Evolutionary conservation across 495 filamentous ascomycete species (phyloP), one percentile per base, ranked within the genome.

Genomic region (Lepidopterella palustris): DNA sequence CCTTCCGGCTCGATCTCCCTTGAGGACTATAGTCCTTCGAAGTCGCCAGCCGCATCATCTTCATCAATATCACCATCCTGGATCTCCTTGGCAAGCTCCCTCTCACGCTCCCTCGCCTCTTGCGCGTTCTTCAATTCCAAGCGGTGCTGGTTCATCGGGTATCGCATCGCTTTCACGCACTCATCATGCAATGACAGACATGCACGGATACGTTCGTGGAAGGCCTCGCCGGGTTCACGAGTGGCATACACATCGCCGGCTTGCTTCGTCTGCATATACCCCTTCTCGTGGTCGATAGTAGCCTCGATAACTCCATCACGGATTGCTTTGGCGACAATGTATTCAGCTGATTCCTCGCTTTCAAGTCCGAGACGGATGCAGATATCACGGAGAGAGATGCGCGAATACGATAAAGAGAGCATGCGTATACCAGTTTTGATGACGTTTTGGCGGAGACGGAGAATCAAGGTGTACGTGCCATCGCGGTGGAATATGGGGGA

Each of bases 381-480:
- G 62, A 98, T 98, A 69, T 98, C 93, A 54, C 93, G 84, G 47
- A 98, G 81, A n/a, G 91, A 96, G 70, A 98, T 98, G 58, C 91
- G 86, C 53, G 92, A 95, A 76, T 98, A 98, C 53, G 90, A 93
- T 68, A 98, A 78, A 27, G 92, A 96, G 85, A 98, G 96, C 89
- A 96, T 97, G 61, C 93, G 89, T 64, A 98, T 93, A 65, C 93
- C 93, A 31, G 93, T 98, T 78, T 96, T 96, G 83, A 98, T 97
- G 72, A 98, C 93, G 74, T 97, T 97, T 72, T 98, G 93, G 53
- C 93, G 84, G 39, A 98, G 79, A 48, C 93, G 90, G 60, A 97
- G 81, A 70, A 97, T 92, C 52, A 98, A 80, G 6, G 91, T 96
- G 74, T 97, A 97, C 20, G 92, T 97, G 55, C 90, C 90, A 72